Conservation (phyloP, 169 alveolate genomes). For the Ichthyophthirius multifiliis region DNA sequence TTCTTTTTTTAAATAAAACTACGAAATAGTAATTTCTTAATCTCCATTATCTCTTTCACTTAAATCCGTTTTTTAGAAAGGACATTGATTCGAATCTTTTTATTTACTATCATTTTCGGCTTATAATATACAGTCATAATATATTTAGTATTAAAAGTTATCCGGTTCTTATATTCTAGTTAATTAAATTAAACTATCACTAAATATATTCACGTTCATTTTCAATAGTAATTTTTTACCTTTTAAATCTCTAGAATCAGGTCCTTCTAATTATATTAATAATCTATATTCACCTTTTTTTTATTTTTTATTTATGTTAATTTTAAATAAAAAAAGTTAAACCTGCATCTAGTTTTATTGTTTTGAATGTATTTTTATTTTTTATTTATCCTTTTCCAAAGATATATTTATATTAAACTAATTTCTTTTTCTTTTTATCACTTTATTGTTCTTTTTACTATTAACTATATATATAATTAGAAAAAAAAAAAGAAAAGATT, state of each 20-base stretch:
- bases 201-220: too few relatives aligned
- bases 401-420: constrained; percentile 7
- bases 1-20: constrained; percentile 29
- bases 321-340: too few relatives aligned
- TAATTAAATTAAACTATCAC: too few relatives aligned
- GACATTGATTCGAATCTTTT: too few relatives aligned
- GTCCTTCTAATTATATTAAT: constrained; percentile 29
- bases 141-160: too few relatives aligned
- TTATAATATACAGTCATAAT: too few relatives aligned
- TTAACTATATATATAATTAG: too few relatives aligned
- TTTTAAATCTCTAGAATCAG: constrained; percentile 1
- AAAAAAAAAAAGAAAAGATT: too few relatives aligned
- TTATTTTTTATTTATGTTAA: too few relatives aligned
- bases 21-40: constrained; percentile 11
- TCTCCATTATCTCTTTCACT: constrained; percentile 39
- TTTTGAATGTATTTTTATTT: constrained; percentile 5
- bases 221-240: constrained; percentile 5
- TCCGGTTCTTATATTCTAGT: too few relatives aligned
- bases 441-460: too few relatives aligned
- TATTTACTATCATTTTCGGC: too few relatives aligned
- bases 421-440: not conserved
- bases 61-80: constrained; percentile 30
- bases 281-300: constrained; percentile 27
- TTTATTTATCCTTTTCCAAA: constrained; percentile 27
- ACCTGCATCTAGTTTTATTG: constrained; percentile 5